Evolutionary conservation across 805 yeast species (phyloP).

Genomic region (Metschnikowia corniflorae): DNA sequence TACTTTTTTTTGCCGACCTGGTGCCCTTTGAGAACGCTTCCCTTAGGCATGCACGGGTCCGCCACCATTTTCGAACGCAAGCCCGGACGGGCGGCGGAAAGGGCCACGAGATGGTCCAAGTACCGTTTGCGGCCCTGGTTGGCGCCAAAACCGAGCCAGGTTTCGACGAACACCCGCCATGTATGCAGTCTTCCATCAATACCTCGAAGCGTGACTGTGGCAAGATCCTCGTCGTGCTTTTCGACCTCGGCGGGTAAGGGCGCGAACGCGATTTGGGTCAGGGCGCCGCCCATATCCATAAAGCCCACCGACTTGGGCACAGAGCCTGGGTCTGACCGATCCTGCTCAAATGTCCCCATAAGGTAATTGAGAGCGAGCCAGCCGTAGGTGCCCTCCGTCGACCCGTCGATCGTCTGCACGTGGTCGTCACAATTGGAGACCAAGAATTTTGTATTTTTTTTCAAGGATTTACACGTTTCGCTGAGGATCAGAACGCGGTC

Average conservation of each 20-base stretch:
- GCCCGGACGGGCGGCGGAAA: constrained; percentile 17
- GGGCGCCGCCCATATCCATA: constrained; percentile 99
- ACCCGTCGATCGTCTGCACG: constrained; percentile 88
- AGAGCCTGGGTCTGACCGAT: constrained; percentile 29
- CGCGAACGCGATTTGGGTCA: constrained; percentile 92
- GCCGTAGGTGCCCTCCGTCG: constrained; percentile 91
- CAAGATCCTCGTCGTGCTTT: constrained; percentile 70
- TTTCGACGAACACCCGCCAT: constrained; percentile 88
- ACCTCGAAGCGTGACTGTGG: constrained; percentile 60
- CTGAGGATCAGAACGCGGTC: constrained; percentile 52
- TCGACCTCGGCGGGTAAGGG: constrained; percentile 63
- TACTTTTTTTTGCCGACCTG: constrained; percentile 45
- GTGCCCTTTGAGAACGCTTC: constrained; percentile 45
- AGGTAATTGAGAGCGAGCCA: constrained; percentile 92
- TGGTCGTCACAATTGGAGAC: constrained; percentile 62
- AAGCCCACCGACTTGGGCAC: constrained; percentile 74
- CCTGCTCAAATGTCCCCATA: constrained; percentile 54
- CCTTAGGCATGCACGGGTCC: constrained; percentile 82
- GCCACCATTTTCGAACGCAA: constrained; percentile 21
- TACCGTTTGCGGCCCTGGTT: constrained; percentile 84
- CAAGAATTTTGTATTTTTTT: constrained; percentile 52
- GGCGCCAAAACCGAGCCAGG: constrained; percentile 98
- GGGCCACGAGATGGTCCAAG: constrained; percentile 48
- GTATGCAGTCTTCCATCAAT: constrained; percentile 65
- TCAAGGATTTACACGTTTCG: constrained; percentile 58